A percentile compares a stretch with the other conserved stretches of the same genome.
phyloP scores from a whole-genome alignment of 176 grass and related monocot genomes.

The Aegilops bicornis region DNA sequence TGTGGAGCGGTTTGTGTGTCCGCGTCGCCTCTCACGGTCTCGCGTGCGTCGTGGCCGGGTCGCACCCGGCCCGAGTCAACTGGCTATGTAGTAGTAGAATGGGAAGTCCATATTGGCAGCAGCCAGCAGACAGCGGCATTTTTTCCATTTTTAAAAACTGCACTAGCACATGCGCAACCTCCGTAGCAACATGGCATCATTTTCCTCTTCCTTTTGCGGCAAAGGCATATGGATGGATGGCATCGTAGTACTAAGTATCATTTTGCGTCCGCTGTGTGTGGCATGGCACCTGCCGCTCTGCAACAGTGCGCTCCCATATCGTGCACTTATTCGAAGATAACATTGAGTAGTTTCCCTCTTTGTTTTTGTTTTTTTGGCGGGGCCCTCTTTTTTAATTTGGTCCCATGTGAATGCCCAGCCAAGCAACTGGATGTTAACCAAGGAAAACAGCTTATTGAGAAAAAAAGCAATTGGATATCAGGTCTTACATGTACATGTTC shows the following conservation, averaged over 20 bases:
- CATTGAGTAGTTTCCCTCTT: neutral
- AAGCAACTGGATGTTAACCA: neutral
- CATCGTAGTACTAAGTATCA: neutral
- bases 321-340: neutral
- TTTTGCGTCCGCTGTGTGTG: neutral
- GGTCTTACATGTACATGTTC: neutral
- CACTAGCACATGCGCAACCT: neutral
- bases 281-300: neutral
- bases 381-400: neutral
- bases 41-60: neutral
- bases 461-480: neutral
- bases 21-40: neutral
- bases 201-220: neutral
- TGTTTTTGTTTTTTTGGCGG: no score
- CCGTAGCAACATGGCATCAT: neutral
- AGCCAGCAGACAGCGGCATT: neutral
- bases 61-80: neutral
- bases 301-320: constrained; percentile 3
- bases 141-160: neutral
- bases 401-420: neutral
- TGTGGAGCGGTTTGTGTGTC: neutral
- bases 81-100: neutral
- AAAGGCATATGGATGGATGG: no score
- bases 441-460: no score
- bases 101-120: neutral